Percentiles rank a stretch among this genome's conserved stretches.
Evolutionary conservation across 331 rosid genomes (phyloP).

Genomic region (Dryas integrifolia): DNA sequence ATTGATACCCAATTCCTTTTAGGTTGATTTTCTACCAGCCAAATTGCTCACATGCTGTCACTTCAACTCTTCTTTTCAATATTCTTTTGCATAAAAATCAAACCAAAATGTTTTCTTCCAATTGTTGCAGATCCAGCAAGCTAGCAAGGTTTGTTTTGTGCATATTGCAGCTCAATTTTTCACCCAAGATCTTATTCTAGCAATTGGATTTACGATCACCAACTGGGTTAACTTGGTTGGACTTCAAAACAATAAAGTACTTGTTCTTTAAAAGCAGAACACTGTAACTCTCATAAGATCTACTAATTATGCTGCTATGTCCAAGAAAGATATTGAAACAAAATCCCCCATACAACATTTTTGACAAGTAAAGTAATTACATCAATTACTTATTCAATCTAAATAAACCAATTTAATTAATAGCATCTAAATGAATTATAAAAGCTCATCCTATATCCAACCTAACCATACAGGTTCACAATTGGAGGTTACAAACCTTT

Average conservation of each 20-base stretch:
- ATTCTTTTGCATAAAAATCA: constrained; percentile 6
- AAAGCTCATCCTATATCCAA: constrained; percentile 34
- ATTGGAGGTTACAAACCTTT: constrained; percentile 36
- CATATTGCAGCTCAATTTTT: not conserved
- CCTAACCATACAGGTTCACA: constrained; percentile 39
- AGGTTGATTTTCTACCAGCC: constrained; percentile 29
- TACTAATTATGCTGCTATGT: not conserved
- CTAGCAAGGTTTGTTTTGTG: not conserved
- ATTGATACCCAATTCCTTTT: constrained; percentile 1
- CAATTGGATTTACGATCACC: constrained; percentile 3
- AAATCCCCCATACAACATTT: not conserved
- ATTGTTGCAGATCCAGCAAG: constrained; percentile 22
- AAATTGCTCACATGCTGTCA: constrained; percentile 33
- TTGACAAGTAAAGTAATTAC: not conserved
- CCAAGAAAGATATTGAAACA: not conserved
- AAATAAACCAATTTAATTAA: constrained; percentile 22
- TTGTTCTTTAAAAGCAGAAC: not conserved
- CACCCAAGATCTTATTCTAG: not conserved
- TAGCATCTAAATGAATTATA: constrained; percentile 33
- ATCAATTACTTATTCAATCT: constrained; percentile 2
- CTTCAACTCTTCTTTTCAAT: constrained; percentile 10
- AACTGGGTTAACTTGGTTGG: constrained; percentile 12
- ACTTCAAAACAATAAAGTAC: not conserved
- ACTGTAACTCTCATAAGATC: not conserved
- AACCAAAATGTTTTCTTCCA: constrained; percentile 5